Base-by-base conservation (phyloP, 2,329 filamentous ascomycete genomes). In the Xylaria arbuscula region DNA sequence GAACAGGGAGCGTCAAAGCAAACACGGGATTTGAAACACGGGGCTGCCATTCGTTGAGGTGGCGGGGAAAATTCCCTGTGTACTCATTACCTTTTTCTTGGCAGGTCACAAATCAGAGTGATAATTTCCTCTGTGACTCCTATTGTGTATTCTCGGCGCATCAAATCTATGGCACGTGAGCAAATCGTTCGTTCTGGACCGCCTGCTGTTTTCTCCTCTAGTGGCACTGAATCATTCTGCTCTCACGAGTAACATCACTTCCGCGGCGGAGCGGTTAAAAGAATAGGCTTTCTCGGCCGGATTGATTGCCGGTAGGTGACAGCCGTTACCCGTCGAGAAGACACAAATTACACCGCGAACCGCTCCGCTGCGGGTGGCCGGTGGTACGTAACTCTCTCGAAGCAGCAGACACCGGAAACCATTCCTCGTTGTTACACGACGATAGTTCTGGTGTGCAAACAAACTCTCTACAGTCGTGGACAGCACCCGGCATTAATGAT, bases 281-380 rank as follows among this genome's bases (percentile, higher is more conserved):
- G 15, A 7, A 5, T 22, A 42, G 3, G n/a, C 32, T 24, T 32
- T 57, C 17, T 9, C 22, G 22, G 38, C 4, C 1, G 7, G 3
- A n/a, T 57, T n/a, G n/a, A 15, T 28, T 28, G 28, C 28, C 28
- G 24, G 8, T 45, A n/a, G 55, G 38, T 47, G 32, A 45, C 38
- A 45, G 38, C 55, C 55, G 55, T 28, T 57, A 47, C 11, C 55
- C 55, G 55, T 57, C 55, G 38, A 38, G 24, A 57, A 45, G 22
- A 28, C 6, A 32, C 55, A 45, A 32, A 40, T 9, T 24, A n/a
- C 22, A 19, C 22, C 22, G 5, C 36, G 36, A 32, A 28, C 28
- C n/a, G 22, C 13, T n/a, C 38, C 9, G 13, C 13, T 11, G 4
- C 17, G 11, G 22, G 19, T 15, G 1, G 13, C 10, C 3, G 15